These are phyloP conservation scores for Spirogloea muscicola DNA, from an alignment of 139 green algal species.

Conservation along the genomic window DNA sequence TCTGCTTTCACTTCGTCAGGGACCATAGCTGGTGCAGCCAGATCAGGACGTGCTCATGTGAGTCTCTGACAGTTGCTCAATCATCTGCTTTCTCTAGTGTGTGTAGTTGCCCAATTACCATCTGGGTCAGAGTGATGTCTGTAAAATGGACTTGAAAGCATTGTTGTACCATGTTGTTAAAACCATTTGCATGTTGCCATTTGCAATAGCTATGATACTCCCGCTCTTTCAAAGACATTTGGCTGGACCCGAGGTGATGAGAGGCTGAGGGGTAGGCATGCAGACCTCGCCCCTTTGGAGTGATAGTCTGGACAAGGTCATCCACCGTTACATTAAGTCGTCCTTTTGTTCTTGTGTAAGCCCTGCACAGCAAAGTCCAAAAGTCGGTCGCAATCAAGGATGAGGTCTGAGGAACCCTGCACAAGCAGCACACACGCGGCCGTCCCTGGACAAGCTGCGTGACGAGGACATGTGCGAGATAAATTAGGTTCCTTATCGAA, in stretches of 20 bases:
- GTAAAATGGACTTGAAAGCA: background rate
- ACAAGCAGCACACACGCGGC: background rate
- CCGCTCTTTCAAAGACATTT: too few relatives aligned
- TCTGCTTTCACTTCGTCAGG: slow-evolving; percentile 21
- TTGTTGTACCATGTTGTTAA: background rate
- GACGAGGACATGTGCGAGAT: background rate
- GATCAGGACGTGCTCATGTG: background rate
- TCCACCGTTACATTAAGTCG: slow-evolving; percentile 9
- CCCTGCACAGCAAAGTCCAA: too few relatives aligned
- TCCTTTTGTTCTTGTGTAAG: slow-evolving; percentile 11
- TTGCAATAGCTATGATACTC: too few relatives aligned
- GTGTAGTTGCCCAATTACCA: slow-evolving; percentile 1
- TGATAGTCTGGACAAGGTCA: slow-evolving; percentile 14
- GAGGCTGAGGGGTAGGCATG: too few relatives aligned
- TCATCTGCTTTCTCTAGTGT: too few relatives aligned
- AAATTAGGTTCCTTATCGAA: background rate
- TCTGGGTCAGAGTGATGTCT: too few relatives aligned
- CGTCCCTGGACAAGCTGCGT: background rate
- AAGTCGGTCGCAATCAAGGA: too few relatives aligned
- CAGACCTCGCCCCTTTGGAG: slow-evolving; percentile 17
- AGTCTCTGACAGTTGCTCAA: background rate
- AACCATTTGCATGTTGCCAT: too few relatives aligned
- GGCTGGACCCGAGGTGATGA: too few relatives aligned
- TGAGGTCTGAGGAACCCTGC: too few relatives aligned
- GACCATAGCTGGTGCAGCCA: slow-evolving; percentile 1